Evolutionary conservation across 495 filamentous ascomycete species (phyloP).

Genomic region (Platismatia glauca): DNA sequence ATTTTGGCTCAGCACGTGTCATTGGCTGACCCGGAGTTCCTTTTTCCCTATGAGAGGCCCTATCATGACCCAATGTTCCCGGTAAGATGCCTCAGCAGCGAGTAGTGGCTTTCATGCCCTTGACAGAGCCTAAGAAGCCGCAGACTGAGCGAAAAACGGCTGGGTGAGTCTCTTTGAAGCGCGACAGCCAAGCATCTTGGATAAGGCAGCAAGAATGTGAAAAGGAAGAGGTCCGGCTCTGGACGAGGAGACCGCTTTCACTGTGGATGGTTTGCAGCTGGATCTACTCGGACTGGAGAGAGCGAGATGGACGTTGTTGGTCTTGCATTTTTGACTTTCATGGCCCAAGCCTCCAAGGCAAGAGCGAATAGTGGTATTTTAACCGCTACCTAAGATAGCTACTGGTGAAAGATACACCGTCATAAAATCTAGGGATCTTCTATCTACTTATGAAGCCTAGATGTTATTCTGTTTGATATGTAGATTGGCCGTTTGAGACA

Average conservation of each 20-base stretch:
- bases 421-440: not conserved
- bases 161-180: not conserved
- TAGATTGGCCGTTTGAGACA: not conserved
- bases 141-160: not conserved
- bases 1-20: not conserved
- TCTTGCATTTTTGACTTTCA: conserved; percentile 7
- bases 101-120: not conserved
- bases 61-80: not conserved
- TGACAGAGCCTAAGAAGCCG: not conserved
- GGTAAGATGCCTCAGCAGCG: not conserved
- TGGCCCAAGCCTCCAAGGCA: not conserved
- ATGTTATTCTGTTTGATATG: not conserved
- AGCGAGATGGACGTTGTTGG: not conserved
- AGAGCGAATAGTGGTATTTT: not conserved
- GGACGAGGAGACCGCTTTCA: not conserved
- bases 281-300: not conserved
- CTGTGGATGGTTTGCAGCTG: not conserved
- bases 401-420: not conserved
- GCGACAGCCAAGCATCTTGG: not conserved
- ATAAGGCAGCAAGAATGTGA: not conserved
- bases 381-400: not conserved
- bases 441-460: not conserved
- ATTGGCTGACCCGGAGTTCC: not conserved
- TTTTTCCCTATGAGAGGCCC: not conserved
- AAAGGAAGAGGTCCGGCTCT: not conserved